Evolutionary conservation across 352 stramenopile genomes (phyloP).

Genomic region (Globisporangium megalacanthum): DNA sequence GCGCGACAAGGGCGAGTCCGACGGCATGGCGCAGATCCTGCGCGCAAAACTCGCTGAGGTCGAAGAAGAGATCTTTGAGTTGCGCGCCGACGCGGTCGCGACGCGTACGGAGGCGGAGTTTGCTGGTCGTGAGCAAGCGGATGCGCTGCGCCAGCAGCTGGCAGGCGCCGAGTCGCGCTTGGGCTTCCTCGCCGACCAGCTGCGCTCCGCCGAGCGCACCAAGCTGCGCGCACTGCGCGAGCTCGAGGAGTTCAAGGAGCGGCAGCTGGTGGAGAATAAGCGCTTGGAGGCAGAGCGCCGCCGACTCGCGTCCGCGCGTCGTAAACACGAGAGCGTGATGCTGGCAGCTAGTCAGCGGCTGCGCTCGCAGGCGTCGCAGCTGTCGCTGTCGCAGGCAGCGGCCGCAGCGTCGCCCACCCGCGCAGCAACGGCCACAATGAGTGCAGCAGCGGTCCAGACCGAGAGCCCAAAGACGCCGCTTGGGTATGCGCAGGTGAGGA

Average conservation of each 20-base stretch:
- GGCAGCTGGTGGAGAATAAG: slow-evolving; percentile 52
- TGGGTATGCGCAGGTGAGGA: slow-evolving; percentile 6
- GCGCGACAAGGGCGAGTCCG: slow-evolving; percentile 42
- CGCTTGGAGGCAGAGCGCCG: slow-evolving; percentile 53
- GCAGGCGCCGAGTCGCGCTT: slow-evolving; percentile 52
- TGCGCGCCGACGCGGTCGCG: slow-evolving; percentile 41
- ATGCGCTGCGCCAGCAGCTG: slow-evolving; percentile 37
- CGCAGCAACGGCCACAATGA: background rate
- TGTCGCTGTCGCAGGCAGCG: slow-evolving; percentile 16
- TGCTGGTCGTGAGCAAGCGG: slow-evolving; percentile 33
- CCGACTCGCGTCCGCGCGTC: slow-evolving; percentile 51
- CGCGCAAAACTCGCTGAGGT: slow-evolving; percentile 33
- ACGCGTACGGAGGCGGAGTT: slow-evolving; percentile 45
- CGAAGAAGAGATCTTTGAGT: slow-evolving; percentile 63
- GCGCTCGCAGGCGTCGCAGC: slow-evolving; percentile 9
- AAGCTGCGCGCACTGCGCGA: slow-evolving; percentile 45
- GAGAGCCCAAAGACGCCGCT: slow-evolving; percentile 8
- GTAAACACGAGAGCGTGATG: slow-evolving; percentile 47
- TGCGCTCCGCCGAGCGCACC: slow-evolving; percentile 53
- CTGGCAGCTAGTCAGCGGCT: slow-evolving; percentile 45
- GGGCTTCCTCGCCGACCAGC: slow-evolving; percentile 39
- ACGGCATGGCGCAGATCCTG: slow-evolving; percentile 54
- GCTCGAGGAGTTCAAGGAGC: slow-evolving; percentile 54
- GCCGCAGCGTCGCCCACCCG: slow-evolving; percentile 21
- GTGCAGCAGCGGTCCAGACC: slow-evolving; percentile 29